Conservation (phyloP, 371 early-diverging fungal genomes). For the Lichtheimia ornata region DNA sequence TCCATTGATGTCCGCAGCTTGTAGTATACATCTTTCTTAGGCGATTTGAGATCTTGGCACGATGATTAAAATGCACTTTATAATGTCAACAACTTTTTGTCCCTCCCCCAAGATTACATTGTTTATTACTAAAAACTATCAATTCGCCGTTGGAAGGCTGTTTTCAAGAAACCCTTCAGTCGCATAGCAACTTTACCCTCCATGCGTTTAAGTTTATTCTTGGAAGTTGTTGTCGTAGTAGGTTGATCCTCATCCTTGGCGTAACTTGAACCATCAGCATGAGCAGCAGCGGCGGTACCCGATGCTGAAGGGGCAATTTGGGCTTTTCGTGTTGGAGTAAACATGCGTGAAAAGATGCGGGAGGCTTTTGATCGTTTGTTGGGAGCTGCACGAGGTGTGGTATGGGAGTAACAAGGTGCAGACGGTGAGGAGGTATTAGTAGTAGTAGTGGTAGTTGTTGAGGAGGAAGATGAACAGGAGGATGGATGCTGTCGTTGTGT, state of each 20-base stretch:
- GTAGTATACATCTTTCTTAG: too few species aligned
- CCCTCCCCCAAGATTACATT: too few species aligned
- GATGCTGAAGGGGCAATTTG: conserved; percentile 13
- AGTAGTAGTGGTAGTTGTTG: conserved; percentile 2
- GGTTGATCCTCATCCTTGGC: neutral
- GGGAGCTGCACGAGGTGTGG: neutral
- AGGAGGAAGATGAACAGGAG: neutral
- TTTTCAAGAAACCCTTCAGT: conserved; percentile 20
- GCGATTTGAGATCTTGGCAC: too few species aligned
- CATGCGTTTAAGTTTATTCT: conserved; percentile 16
- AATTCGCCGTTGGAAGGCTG: conserved; percentile 23
- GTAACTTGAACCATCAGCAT: neutral
- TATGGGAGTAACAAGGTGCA: conserved; percentile 1
- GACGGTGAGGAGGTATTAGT: neutral
- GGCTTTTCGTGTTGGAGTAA: conserved; percentile 7
- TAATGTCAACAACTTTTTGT: too few species aligned
- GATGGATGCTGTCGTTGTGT: neutral
- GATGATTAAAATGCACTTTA: too few species aligned
- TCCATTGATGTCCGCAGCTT: too few species aligned
- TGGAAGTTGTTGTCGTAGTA: conserved; percentile 8
- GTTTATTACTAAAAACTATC: too few species aligned
- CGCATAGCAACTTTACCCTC: conserved; percentile 17
- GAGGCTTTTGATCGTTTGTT: conserved; percentile 12
- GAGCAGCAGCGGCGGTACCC: too few species aligned
- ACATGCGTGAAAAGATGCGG: conserved; percentile 6